Conservation (phyloP, 2,329 filamentous ascomycete species). For the Lasiodiplodia citricola region DNA sequence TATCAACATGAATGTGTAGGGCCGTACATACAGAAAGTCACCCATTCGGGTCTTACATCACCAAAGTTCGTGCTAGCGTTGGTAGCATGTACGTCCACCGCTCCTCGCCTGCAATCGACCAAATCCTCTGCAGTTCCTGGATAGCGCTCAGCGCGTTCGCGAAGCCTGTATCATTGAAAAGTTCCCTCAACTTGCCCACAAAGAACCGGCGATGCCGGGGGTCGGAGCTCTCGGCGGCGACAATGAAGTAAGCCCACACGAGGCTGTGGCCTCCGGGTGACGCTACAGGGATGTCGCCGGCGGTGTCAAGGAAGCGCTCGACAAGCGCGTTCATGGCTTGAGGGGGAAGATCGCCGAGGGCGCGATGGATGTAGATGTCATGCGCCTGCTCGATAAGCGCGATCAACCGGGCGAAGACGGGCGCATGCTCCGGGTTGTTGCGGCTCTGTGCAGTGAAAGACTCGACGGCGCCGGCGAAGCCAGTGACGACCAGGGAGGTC, state of each 20-base stretch:
- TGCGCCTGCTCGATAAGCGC: not conserved
- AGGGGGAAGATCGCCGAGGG: not conserved
- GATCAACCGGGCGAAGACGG: not conserved
- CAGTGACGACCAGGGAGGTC: not conserved
- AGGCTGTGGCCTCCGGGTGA: not conserved
- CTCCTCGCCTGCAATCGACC: not conserved
- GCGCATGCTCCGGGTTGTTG: not conserved
- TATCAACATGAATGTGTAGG: not conserved
- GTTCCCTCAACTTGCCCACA: not conserved
- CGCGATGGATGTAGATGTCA: not conserved
- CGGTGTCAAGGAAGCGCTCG: not conserved
- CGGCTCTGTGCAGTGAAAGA: not conserved
- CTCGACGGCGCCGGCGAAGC: not conserved
- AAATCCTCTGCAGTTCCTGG: not conserved
- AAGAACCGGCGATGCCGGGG: not conserved
- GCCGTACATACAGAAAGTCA: not conserved
- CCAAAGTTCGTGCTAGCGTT: not conserved
- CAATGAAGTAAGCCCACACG: not conserved
- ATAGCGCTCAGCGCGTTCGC: not conserved
- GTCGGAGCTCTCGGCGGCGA: slow-evolving; percentile 1
- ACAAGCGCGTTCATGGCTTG: not conserved
- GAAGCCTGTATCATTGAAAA: not conserved
- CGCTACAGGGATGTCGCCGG: not conserved
- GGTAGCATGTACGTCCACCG: not conserved
- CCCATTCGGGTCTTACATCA: not conserved